phyloP scores from a whole-genome alignment of 805 yeast genomes.

The Ogataea nonfermentans region DNA sequence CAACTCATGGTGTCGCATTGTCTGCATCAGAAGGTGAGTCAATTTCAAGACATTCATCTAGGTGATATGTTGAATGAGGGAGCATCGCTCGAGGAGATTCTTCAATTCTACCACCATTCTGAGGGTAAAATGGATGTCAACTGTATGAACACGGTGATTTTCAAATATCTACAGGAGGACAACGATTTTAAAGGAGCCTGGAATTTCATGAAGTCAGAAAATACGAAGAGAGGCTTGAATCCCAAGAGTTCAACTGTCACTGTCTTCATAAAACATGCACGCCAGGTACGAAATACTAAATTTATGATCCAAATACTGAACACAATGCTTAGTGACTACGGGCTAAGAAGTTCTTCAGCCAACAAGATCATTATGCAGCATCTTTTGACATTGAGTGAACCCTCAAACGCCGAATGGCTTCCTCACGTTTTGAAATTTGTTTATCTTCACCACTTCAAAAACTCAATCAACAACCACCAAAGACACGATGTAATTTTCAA shows the following conservation, averaged over 20 bases:
- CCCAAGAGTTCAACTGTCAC: constrained; percentile 25
- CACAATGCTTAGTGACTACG: constrained; percentile 13
- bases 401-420: constrained; percentile 17
- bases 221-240: neutral
- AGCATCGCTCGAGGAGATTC: constrained; percentile 11
- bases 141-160: constrained; percentile 26
- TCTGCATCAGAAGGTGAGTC: constrained; percentile 10
- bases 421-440: constrained; percentile 21
- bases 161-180: constrained; percentile 9
- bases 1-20: constrained; percentile 12
- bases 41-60: constrained; percentile 18
- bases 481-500: constrained; percentile 20
- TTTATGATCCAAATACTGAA: constrained; percentile 19
- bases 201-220: constrained; percentile 19
- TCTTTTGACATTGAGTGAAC: constrained; percentile 13
- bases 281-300: constrained; percentile 7
- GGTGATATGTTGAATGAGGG: constrained; percentile 19
- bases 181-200: constrained; percentile 20
- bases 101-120: constrained; percentile 11
- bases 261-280: constrained; percentile 21
- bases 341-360: constrained; percentile 19
- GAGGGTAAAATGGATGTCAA: constrained; percentile 16
- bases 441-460: constrained; percentile 15
- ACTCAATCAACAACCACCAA: constrained; percentile 19
- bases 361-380: constrained; percentile 16